These are phyloP conservation scores for Mycena maculata DNA, from an alignment of 768 basidiomycete genomes.

Conservation along the genomic window DNA sequence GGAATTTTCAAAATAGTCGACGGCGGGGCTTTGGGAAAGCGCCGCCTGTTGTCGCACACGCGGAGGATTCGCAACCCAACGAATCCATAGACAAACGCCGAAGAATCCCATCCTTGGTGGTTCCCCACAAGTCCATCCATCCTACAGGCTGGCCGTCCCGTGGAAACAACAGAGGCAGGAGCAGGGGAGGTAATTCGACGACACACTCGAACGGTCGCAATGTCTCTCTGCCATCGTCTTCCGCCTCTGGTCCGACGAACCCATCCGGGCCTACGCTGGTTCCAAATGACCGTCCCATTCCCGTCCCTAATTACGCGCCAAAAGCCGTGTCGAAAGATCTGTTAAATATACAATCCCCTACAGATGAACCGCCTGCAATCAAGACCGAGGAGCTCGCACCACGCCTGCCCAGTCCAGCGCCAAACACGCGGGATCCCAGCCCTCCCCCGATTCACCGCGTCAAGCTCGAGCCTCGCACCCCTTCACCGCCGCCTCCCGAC, in stretches of 20 bases:
- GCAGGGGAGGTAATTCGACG: not conserved
- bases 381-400: conserved; percentile 18
- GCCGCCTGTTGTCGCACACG: conserved; percentile 4
- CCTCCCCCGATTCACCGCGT: conserved; percentile 6
- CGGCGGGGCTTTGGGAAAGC: not conserved
- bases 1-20: conserved; percentile 6
- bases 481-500: conserved; percentile 15
- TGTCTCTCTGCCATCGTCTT: too few species aligned
- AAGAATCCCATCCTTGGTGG: conserved; percentile 11
- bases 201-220: too few species aligned
- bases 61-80: conserved; percentile 37
- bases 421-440: not conserved
- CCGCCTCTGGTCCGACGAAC: too few species aligned
- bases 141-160: conserved; percentile 2
- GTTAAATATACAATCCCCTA: conserved; percentile 8
- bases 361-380: not conserved
- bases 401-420: not conserved
- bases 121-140: conserved; percentile 12
- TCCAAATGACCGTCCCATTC: not conserved
- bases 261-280: too few species aligned
- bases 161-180: not conserved
- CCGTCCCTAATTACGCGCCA: too few species aligned
- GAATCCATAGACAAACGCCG: conserved; percentile 31
- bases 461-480: conserved; percentile 20
- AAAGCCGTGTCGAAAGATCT: not conserved